Percentiles rank a stretch among this genome's conserved stretches.
phyloP scores from a whole-genome alignment of 2,329 filamentous ascomycete species.

The Colletotrichum cordylinicola region DNA sequence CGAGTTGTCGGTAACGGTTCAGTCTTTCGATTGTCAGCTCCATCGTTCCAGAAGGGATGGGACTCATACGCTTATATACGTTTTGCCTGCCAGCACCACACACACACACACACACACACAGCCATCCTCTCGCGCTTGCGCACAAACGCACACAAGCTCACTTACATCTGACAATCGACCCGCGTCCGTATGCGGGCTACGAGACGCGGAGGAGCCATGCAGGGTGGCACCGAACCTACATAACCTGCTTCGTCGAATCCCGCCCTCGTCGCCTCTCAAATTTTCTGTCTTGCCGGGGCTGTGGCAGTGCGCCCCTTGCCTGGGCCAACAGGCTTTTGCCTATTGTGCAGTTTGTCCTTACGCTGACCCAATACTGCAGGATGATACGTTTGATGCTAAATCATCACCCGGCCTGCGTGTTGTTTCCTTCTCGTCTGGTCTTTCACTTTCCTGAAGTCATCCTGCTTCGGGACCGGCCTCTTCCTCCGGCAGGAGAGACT shows the following conservation, averaged over 20 bases:
- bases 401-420: neutral
- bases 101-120: neutral
- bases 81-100: slow-evolving; percentile 14
- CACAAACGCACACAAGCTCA: slow-evolving; percentile 17
- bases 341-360: neutral
- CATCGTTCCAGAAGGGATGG: slow-evolving; percentile 6
- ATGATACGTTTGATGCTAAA: neutral
- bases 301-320: neutral
- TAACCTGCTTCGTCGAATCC: neutral
- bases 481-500: neutral
- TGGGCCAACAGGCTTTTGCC: neutral
- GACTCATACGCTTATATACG: slow-evolving; percentile 20
- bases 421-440: neutral
- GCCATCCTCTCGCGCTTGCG: neutral
- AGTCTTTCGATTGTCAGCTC: slow-evolving; percentile 11
- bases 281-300: neutral
- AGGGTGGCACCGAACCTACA: slow-evolving; percentile 19
- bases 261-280: neutral
- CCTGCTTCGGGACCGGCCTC: neutral
- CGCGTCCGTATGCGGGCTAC: slow-evolving; percentile 18
- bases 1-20: neutral
- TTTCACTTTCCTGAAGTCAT: neutral
- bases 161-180: slow-evolving; percentile 21
- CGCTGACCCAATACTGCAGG: neutral
- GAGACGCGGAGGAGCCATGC: slow-evolving; percentile 19